phyloP scores from a whole-genome alignment of 768 basidiomycete species.

The Pulveroboletus ravenelii region DNA sequence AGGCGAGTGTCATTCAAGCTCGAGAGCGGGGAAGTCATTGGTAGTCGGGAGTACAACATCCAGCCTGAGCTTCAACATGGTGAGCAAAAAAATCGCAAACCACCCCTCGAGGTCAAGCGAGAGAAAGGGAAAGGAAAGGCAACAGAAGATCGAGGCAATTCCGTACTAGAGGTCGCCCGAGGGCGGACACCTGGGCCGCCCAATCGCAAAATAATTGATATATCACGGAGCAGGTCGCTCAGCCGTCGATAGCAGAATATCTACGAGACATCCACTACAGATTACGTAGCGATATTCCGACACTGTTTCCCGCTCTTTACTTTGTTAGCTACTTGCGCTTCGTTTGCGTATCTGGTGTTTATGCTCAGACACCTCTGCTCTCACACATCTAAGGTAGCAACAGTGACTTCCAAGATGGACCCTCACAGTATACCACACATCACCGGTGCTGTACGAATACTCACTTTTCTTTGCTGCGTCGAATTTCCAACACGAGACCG shows the following conservation, averaged over 20 bases:
- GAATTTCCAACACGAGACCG: conserved; percentile 11
- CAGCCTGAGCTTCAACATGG: conserved; percentile 5
- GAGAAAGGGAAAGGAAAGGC: conserved; percentile 15
- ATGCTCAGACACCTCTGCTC: conserved; percentile 7
- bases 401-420: conserved; percentile 12
- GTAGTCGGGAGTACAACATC: conserved; percentile 2
- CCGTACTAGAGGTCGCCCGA: conserved; percentile 10
- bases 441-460: conserved; percentile 16
- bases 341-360: background rate
- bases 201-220: conserved; percentile 9
- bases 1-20: conserved; percentile 55
- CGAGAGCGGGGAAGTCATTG: conserved; percentile 22
- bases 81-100: conserved; percentile 5
- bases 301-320: conserved; percentile 1
- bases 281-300: conserved; percentile 7
- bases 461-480: background rate
- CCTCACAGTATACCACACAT: conserved; percentile 17
- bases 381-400: conserved; percentile 2
- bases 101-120: conserved; percentile 9
- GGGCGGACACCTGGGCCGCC: conserved; percentile 28
- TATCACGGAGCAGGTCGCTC: conserved; percentile 19
- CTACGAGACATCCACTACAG: conserved; percentile 6
- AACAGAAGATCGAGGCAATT: conserved; percentile 12
- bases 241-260: conserved; percentile 17
- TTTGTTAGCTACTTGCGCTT: background rate